phyloP scores from a whole-genome alignment of 2,329 filamentous ascomycete species.

The Claviceps arundinis region DNA sequence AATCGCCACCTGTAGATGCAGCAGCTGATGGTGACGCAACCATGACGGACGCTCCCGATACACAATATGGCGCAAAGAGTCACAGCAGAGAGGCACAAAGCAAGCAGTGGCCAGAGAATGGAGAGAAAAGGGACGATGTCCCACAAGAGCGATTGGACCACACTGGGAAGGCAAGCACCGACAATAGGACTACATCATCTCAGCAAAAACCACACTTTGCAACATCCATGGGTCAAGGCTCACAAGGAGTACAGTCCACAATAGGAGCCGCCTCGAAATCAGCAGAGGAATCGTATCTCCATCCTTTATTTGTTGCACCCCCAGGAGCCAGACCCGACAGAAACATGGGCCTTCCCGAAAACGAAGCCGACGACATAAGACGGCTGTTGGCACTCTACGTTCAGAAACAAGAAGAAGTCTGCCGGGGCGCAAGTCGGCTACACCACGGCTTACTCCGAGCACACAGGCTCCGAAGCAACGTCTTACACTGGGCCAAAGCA shows the following conservation, averaged over 20 bases:
- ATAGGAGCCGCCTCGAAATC: constrained; percentile 7
- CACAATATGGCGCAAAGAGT: constrained; percentile 1
- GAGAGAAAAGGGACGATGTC: neutral
- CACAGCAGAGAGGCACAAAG: neutral
- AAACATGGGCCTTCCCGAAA: constrained; percentile 56
- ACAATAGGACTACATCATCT: constrained; percentile 7
- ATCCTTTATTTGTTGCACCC: constrained; percentile 62
- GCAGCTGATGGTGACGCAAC: constrained; percentile 10
- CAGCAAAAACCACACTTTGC: constrained; percentile 8
- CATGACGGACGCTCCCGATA: constrained; percentile 9
- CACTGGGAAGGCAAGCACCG: neutral
- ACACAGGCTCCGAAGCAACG: constrained; percentile 56
- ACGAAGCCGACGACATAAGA: constrained; percentile 67
- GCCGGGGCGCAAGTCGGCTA: constrained; percentile 53
- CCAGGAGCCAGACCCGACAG: constrained; percentile 48
- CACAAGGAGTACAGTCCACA: neutral
- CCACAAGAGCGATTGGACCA: neutral
- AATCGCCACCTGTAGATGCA: neutral
- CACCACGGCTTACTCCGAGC: constrained; percentile 60
- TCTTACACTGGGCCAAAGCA: constrained; percentile 64
- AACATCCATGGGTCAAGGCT: constrained; percentile 17
- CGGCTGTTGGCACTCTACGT: constrained; percentile 62
- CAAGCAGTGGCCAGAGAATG: neutral
- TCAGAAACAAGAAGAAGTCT: constrained; percentile 77
- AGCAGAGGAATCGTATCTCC: constrained; percentile 42